These are phyloP conservation scores for Rubia balearica DNA, from an alignment of 305 asterid genomes.

Conservation along the genomic window DNA sequence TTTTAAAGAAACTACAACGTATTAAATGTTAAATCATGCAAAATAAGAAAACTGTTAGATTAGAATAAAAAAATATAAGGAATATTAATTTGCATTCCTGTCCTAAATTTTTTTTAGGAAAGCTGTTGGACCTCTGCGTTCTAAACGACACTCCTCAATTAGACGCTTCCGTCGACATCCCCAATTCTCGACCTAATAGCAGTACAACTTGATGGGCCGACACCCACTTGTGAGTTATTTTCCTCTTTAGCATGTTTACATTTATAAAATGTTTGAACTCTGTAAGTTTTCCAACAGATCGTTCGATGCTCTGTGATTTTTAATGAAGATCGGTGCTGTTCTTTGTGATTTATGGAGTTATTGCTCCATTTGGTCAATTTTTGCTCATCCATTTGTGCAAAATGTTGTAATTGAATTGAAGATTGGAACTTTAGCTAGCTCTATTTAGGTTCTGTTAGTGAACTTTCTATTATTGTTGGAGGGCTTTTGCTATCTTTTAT, in stretches of 20 bases:
- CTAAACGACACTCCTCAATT: too few relatives aligned
- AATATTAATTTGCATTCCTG: too few relatives aligned
- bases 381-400: slow-evolving; percentile 12
- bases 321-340: slow-evolving; percentile 13
- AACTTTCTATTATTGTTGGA: background rate
- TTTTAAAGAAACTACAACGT: too few relatives aligned
- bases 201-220: background rate
- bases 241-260: background rate
- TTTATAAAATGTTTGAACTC: background rate
- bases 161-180: background rate
- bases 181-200: background rate
- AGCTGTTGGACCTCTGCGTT: background rate
- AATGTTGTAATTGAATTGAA: slow-evolving; percentile 15
- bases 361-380: slow-evolving; percentile 10
- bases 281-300: background rate
- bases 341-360: slow-evolving; percentile 18
- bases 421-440: slow-evolving; percentile 3
- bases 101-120: too few relatives aligned
- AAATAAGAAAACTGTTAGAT: too few relatives aligned
- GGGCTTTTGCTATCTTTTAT: background rate
- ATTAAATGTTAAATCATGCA: too few relatives aligned
- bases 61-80: too few relatives aligned
- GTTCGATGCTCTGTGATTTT: background rate
- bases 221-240: background rate
- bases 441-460: background rate